phyloP scores from a whole-genome alignment of 2,329 filamentous ascomycete genomes.

The Diplodia seriata region DNA sequence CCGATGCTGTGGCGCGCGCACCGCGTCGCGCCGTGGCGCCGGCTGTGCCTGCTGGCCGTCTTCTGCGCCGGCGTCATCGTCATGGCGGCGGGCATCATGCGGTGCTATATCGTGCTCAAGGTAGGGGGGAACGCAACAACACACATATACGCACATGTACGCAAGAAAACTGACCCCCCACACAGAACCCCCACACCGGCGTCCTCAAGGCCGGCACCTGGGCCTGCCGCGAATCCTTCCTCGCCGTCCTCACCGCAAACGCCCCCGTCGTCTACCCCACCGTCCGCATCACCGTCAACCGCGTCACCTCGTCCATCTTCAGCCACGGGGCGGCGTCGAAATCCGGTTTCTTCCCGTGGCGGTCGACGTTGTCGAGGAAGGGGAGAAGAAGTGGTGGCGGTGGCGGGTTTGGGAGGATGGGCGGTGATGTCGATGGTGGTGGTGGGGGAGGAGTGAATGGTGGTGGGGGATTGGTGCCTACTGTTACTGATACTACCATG shows the following conservation, averaged over 20 bases:
- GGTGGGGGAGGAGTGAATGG: neutral
- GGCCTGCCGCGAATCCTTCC: slow-evolving; percentile 56
- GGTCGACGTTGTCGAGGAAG: neutral
- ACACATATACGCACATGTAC: no score
- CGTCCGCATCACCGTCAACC: slow-evolving; percentile 7
- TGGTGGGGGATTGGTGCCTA: neutral
- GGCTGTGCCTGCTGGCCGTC: slow-evolving; percentile 60
- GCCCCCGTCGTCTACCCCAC: slow-evolving; percentile 48
- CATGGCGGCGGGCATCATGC: slow-evolving; percentile 61
- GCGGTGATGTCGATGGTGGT: neutral
- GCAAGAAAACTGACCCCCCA: neutral
- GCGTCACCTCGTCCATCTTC: slow-evolving; percentile 4
- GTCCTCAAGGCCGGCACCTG: slow-evolving; percentile 53
- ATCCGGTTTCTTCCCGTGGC: neutral
- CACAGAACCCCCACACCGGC: slow-evolving; percentile 47
- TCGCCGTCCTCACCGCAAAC: slow-evolving; percentile 55
- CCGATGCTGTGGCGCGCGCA: slow-evolving; percentile 62
- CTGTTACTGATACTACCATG: no score
- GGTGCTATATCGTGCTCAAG: slow-evolving; percentile 59
- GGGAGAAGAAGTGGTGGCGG: neutral
- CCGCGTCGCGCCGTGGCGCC: slow-evolving; percentile 56
- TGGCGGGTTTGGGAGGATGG: neutral
- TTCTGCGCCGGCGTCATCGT: slow-evolving; percentile 65
- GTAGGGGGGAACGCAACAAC: slow-evolving; percentile 21
- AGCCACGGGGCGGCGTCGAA: neutral